phyloP scores from a whole-genome alignment of 495 filamentous ascomycete species.

The Neurospora sp. region DNA sequence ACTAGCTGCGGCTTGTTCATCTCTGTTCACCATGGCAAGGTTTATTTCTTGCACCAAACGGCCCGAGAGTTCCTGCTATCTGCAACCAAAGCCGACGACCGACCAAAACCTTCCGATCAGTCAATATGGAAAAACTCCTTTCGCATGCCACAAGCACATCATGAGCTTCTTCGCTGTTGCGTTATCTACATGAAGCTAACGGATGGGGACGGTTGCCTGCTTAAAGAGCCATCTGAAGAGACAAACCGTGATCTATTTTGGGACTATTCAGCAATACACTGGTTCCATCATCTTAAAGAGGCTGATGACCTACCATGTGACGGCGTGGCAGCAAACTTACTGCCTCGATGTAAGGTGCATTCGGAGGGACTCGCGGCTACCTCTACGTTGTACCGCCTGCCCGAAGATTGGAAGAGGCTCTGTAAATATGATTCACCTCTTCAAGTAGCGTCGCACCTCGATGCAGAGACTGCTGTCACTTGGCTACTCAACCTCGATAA shows the following conservation, averaged over 20 bases:
- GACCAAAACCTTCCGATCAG: not conserved
- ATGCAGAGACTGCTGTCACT: not conserved
- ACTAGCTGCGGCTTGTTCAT: slow-evolving; percentile 16
- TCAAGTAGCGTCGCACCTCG: not conserved
- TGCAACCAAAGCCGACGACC: not conserved
- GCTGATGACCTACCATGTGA: not conserved
- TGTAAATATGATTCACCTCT: not conserved
- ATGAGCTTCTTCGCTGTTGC: not conserved
- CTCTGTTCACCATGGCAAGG: slow-evolving; percentile 10
- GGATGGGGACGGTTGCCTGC: not conserved
- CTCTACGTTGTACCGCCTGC: not conserved
- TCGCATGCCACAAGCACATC: not conserved
- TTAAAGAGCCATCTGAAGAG: not conserved
- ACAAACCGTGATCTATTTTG: not conserved
- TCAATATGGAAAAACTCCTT: not conserved
- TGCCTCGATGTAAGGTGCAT: not conserved
- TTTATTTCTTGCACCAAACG: slow-evolving; percentile 23
- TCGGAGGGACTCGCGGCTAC: not conserved
- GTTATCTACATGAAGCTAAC: not conserved
- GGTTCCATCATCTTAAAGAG: not conserved
- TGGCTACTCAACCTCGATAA: not conserved
- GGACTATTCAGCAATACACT: not conserved
- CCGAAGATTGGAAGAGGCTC: not conserved
- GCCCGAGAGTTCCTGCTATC: slow-evolving; percentile 18
- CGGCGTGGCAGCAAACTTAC: not conserved